Evolutionary conservation across 352 stramenopile genomes (phyloP), one percentile per base, ranked within the genome.

Genomic region (Plasmopara halstedii): DNA sequence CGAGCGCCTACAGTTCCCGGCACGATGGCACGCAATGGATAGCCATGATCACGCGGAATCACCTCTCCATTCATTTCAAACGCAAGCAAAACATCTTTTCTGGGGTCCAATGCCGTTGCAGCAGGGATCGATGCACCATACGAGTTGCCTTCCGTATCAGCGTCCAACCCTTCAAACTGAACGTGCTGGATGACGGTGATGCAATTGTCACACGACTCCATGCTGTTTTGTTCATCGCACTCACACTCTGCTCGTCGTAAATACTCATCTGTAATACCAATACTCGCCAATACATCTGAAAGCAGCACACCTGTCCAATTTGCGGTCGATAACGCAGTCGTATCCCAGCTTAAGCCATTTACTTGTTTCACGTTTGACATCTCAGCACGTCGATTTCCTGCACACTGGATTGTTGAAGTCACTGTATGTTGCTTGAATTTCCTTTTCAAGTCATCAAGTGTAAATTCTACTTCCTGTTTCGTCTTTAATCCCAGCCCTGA

Each of bases 31-130:
- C 97, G 88, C 19, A 99, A 47, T 10, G 97, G 97, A 60, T 87
- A 98, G 6, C 97, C 96, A 58, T 99, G 97, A 64, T 99, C 96
- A 2, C 89, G 75, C 8, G 88, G 86, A 37, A 96, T 86, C 4
- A 74, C 75, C 52, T 89, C 74, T 6, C 76, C 97, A 60, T 99
- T 99, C 95, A 99, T 99, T 78, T 98, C 93, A 50, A 98, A 99
- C 3, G 94, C 95, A n/a, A 99, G 58, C 41, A 99, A 67, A 6
- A 97, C 91, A 50, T 99, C 97, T 20, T 96, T 96, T 39, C 90
- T 84, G 11, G 86, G 84, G 61, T 95, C 85, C 5, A 97, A 53
- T 2, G 95, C 97, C 31, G 98, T 99, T 19, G 85, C 70, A 36
- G 97, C 80, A 8, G 87, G 94, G 44, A 97, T 97, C 19, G 73